A percentile compares a stretch with the other conserved stretches of the same genome.
Evolutionary conservation across 176 grass and related monocot species (phyloP).

Genomic region (Aegilops bicornis): DNA sequence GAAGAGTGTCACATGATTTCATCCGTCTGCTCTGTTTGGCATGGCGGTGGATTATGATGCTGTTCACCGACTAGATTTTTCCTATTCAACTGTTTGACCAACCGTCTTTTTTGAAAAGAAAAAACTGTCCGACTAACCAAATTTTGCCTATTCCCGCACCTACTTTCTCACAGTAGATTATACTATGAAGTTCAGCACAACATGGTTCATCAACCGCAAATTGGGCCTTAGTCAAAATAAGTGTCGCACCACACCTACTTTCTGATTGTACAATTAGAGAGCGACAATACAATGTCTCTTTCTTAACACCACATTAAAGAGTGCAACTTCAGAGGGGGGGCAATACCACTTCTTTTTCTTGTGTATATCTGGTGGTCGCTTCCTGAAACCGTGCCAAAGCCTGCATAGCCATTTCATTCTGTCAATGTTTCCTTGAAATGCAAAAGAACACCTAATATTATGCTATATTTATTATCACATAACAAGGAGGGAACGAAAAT

Average conservation of each 20-base stretch:
- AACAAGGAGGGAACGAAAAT: slow-evolving; percentile 10
- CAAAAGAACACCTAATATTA: not conserved
- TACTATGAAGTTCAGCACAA: not conserved
- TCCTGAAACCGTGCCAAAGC: slow-evolving; percentile 94
- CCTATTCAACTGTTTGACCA: not conserved
- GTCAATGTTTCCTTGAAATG: slow-evolving; percentile 10
- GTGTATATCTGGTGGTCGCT: slow-evolving; percentile 84
- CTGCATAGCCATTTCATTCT: slow-evolving; percentile 47
- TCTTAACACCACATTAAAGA: not conserved
- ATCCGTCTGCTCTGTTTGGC: not conserved
- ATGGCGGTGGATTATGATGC: not conserved
- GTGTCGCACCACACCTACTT: too few relatives aligned
- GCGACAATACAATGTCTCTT: slow-evolving; percentile 2
- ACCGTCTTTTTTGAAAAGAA: not conserved
- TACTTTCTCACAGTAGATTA: not conserved
- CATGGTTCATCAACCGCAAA: not conserved
- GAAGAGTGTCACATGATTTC: not conserved
- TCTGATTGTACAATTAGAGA: not conserved
- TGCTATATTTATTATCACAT: not conserved
- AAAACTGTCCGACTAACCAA: not conserved
- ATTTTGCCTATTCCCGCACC: not conserved
- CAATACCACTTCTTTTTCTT: slow-evolving; percentile 86
- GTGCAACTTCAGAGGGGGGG: not conserved
- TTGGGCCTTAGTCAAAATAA: not conserved
- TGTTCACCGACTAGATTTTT: not conserved